A percentile compares a stretch with the other conserved stretches of the same genome.
These are phyloP conservation scores for Fusarium albosuccineum DNA, from an alignment of 2,329 filamentous ascomycete species.

Conservation along the genomic window DNA sequence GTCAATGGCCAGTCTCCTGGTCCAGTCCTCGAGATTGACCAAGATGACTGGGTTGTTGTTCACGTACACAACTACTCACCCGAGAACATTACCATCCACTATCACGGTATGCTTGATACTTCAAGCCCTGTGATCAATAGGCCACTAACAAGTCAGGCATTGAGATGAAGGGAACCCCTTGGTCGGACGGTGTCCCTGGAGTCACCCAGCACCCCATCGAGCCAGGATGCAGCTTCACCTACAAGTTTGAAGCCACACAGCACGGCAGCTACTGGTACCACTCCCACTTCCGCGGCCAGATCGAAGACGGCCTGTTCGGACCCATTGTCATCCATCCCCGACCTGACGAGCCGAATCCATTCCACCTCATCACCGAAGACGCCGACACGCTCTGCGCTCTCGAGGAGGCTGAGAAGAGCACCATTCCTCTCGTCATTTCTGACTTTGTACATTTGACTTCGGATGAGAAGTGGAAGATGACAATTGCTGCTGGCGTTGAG, in stretches of 20 bases:
- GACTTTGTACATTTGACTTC: slow-evolving; percentile 70
- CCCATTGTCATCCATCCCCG: slow-evolving; percentile 64
- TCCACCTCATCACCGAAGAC: slow-evolving; percentile 58
- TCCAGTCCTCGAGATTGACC: slow-evolving; percentile 66
- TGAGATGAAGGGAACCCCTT: slow-evolving; percentile 65
- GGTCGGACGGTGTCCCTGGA: slow-evolving; percentile 72
- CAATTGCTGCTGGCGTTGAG: slow-evolving; percentile 60
- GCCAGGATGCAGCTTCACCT: slow-evolving; percentile 62
- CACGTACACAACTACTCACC: slow-evolving; percentile 61
- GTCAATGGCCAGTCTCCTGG: slow-evolving; percentile 74
- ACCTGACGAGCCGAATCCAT: slow-evolving; percentile 56
- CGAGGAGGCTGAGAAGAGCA: slow-evolving; percentile 60
- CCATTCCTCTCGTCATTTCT: slow-evolving; percentile 64
- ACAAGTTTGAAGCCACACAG: slow-evolving; percentile 67
- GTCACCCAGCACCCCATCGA: slow-evolving; percentile 66
- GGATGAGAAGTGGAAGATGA: slow-evolving; percentile 59
- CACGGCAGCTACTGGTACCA: slow-evolving; percentile 74
- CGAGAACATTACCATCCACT: slow-evolving; percentile 63
- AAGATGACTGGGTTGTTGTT: slow-evolving; percentile 64
- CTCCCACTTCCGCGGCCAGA: slow-evolving; percentile 66
- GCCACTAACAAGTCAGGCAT: slow-evolving; percentile 53
- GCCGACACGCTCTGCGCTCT: slow-evolving; percentile 58
- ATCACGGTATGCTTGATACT: slow-evolving; percentile 55
- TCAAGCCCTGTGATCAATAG: fast-evolving
- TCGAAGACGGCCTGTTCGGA: slow-evolving; percentile 72